Evolutionary conservation across 1,139 yeast genomes (phyloP).

Genomic region (Hyphopichia buzzinii): DNA sequence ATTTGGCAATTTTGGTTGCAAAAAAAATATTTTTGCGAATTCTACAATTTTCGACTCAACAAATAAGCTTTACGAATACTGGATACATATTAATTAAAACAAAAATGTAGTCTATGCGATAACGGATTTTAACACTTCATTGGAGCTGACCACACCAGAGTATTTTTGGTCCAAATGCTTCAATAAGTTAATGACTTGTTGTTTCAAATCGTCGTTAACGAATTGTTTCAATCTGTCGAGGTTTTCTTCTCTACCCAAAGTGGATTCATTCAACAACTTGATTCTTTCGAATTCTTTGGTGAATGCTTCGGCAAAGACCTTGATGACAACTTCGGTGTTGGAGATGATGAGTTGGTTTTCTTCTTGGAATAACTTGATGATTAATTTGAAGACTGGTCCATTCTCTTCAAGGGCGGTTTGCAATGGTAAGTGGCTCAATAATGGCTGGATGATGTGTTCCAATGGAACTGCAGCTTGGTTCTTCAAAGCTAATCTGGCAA

Average conservation of each 20-base stretch:
- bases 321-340: conserved; percentile 64
- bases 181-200: conserved; percentile 65
- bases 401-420: conserved; percentile 90
- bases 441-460: conserved; percentile 72
- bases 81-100: conserved; percentile 1
- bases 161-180: conserved; percentile 68
- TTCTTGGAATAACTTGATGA: conserved; percentile 67
- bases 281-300: conserved; percentile 69
- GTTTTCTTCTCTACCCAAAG: conserved; percentile 81
- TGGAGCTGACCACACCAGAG: conserved; percentile 58
- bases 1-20: conserved; percentile 10
- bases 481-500: conserved; percentile 83
- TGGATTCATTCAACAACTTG: conserved; percentile 66
- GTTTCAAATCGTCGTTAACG: conserved; percentile 62
- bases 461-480: conserved; percentile 74
- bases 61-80: no score
- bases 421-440: conserved; percentile 80
- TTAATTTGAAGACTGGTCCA: conserved; percentile 80
- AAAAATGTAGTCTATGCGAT: conserved; percentile 31
- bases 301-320: conserved; percentile 69
- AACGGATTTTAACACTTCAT: conserved; percentile 53
- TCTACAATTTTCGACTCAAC: no score
- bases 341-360: conserved; percentile 55
- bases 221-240: conserved; percentile 78
- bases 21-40: no score